These are phyloP conservation scores for Gossypium gossypioides DNA, from an alignment of 441 rosid genomes.

Conservation along the genomic window DNA sequence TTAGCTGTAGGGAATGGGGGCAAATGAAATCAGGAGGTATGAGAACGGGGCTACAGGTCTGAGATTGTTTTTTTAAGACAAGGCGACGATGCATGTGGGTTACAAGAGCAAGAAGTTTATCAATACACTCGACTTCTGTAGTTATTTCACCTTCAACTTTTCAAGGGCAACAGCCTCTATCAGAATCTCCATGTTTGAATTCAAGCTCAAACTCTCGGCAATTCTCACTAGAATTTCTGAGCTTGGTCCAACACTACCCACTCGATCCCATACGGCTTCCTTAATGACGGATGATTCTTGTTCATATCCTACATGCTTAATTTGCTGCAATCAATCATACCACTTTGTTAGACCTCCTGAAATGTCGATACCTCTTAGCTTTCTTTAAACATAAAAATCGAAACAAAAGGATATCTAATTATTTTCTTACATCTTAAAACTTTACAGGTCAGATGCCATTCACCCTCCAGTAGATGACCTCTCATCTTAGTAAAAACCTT, in stretches of 20 bases:
- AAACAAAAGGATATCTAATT: not conserved
- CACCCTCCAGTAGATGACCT: not conserved
- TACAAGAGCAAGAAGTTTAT: too few species aligned
- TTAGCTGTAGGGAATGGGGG: too few species aligned
- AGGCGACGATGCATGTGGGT: too few species aligned
- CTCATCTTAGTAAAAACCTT: not conserved
- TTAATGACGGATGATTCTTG: slow-evolving; percentile 38
- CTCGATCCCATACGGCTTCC: slow-evolving; percentile 48
- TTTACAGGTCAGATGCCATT: not conserved
- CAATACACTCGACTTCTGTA: too few species aligned
- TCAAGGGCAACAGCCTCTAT: slow-evolving; percentile 15
- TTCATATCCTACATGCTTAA: slow-evolving; percentile 49
- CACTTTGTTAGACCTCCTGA: slow-evolving; percentile 16
- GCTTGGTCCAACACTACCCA: slow-evolving; percentile 15
- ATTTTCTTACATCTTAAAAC: not conserved
- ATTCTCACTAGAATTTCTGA: slow-evolving; percentile 43
- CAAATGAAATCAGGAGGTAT: too few species aligned
- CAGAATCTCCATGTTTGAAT: slow-evolving; percentile 74
- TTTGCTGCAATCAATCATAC: slow-evolving; percentile 38
- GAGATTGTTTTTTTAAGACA: too few species aligned
- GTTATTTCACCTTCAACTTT: too few species aligned
- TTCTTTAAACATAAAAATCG: slow-evolving; percentile 5
- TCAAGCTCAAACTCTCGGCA: slow-evolving; percentile 55
- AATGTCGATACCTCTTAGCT: not conserved
- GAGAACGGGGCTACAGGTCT: too few species aligned